A percentile compares a stretch with the other conserved stretches of the same genome.
Conservation (phyloP, 1,139 yeast genomes). For the Saccharomyces uvarum region DNA sequence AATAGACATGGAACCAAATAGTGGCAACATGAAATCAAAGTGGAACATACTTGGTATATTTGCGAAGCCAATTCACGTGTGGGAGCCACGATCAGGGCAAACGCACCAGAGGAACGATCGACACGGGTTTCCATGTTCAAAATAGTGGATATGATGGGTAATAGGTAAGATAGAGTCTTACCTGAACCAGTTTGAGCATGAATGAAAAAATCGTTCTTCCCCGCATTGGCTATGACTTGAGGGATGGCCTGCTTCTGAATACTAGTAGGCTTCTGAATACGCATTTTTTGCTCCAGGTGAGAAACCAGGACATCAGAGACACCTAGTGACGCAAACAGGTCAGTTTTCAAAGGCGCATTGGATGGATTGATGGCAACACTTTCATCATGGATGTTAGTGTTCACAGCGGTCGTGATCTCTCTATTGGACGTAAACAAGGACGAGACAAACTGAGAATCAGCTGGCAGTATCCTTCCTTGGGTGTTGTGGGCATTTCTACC, state of each 20-base stretch:
- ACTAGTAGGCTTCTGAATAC: conserved; percentile 67
- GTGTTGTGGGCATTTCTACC: conserved; percentile 9
- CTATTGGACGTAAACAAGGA: conserved; percentile 77
- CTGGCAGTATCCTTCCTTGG: conserved; percentile 5
- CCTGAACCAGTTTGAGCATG: conserved; percentile 97
- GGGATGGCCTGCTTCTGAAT: conserved; percentile 86
- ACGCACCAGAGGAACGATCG: conserved; percentile 72
- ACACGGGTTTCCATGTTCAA: conserved; percentile 42
- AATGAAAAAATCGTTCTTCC: conserved; percentile 62
- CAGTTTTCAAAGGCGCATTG: conserved; percentile 58
- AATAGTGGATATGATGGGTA: conserved; percentile 57
- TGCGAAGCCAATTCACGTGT: conserved; percentile 94
- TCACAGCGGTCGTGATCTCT: conserved; percentile 29
- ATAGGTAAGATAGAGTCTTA: conserved; percentile 74
- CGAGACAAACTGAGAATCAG: conserved; percentile 46
- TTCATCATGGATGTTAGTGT: conserved; percentile 25
- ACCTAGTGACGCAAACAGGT: conserved; percentile 68
- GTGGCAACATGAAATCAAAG: conserved; percentile 64
- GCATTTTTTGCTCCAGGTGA: conserved; percentile 53
- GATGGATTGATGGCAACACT: conserved; percentile 49
- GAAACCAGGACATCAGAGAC: conserved; percentile 44
- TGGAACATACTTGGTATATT: conserved; percentile 72
- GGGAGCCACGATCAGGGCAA: conserved; percentile 82
- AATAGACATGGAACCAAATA: conserved; percentile 86
- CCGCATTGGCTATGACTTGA: conserved; percentile 36